These are phyloP conservation scores for Coemansia sp. DNA, from an alignment of 192 early-diverging fungal genomes.

Conservation along the genomic window DNA sequence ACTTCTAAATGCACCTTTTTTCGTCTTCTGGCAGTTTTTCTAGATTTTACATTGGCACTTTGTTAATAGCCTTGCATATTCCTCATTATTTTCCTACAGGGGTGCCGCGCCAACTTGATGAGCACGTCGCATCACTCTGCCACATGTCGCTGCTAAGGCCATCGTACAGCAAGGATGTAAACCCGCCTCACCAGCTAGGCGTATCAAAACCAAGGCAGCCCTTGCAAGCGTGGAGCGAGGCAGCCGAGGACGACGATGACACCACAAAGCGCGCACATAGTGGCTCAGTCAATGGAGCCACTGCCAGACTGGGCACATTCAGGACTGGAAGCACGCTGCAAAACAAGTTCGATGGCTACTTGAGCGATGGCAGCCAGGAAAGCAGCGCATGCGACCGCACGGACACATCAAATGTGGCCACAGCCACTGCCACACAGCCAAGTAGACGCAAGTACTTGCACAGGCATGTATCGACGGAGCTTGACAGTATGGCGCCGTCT, in stretches of 20 bases:
- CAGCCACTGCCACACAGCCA: neutral
- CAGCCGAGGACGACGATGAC: neutral
- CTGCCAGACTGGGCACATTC: neutral
- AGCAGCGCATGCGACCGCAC: neutral
- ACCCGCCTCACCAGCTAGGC: neutral
- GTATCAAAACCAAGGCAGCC: neutral
- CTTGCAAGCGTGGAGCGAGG: neutral
- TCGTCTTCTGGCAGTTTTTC: neutral
- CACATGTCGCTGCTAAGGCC: conserved; percentile 1
- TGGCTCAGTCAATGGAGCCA: neutral
- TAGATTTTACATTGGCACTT: neutral
- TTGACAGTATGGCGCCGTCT: neutral
- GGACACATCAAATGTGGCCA: neutral
- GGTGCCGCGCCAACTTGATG: neutral
- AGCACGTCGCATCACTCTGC: neutral
- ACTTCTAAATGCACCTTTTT: neutral
- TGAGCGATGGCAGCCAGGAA: conserved; percentile 42
- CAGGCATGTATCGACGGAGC: conserved; percentile 9
- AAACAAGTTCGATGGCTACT: conserved; percentile 21
- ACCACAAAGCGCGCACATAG: neutral
- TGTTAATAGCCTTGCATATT: neutral
- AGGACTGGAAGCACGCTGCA: neutral
- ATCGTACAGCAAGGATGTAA: neutral
- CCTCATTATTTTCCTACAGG: neutral
- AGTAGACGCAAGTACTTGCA: conserved; percentile 29